Evolutionary conservation across 306 rosid genomes (phyloP).

Genomic region (Fragaria vesca): DNA sequence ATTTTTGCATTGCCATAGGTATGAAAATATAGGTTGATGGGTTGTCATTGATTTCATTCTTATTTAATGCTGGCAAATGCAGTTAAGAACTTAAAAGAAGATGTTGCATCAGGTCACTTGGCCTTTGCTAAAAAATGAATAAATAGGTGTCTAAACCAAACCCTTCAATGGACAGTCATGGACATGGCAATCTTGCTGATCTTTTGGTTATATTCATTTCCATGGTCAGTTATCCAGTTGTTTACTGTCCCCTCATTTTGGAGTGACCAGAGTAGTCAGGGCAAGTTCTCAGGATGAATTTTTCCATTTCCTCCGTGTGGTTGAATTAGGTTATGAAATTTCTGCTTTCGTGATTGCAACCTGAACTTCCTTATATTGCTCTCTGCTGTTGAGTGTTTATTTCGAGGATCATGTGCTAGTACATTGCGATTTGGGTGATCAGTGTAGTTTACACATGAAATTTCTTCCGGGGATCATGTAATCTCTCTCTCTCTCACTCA

Average conservation of each 20-base stretch:
- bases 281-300: neutral
- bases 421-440: neutral
- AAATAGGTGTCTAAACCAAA: neutral
- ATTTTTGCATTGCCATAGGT: neutral
- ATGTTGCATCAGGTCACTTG: neutral
- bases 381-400: neutral
- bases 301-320: neutral
- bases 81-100: neutral
- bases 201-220: neutral
- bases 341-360: neutral
- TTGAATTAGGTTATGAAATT: neutral
- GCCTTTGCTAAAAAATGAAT: neutral
- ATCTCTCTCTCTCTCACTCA: too few species aligned
- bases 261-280: neutral
- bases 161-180: neutral
- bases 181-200: neutral
- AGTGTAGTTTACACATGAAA: neutral
- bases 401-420: neutral
- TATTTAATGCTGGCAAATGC: neutral
- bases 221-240: slow-evolving; percentile 1
- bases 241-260: neutral
- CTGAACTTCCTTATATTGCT: neutral
- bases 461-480: too few species aligned
- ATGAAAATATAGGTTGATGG: neutral
- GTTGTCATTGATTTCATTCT: neutral